A percentile compares a stretch with the other conserved stretches of the same genome.
Conservation (phyloP, 495 filamentous ascomycete species). For the Niebla homalea region DNA sequence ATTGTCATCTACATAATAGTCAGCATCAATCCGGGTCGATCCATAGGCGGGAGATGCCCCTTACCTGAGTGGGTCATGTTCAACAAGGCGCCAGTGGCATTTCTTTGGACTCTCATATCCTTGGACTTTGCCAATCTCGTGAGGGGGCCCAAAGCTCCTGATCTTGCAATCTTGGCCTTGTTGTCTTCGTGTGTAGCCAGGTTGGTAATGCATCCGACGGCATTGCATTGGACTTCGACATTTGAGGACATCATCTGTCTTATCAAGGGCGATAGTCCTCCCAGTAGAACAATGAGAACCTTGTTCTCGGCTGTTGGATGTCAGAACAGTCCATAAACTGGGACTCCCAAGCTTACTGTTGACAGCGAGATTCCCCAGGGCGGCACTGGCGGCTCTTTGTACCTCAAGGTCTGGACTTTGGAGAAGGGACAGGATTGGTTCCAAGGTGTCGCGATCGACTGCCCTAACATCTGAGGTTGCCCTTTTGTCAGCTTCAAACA, state of each 20-base stretch:
- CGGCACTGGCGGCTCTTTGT: conserved; percentile 90
- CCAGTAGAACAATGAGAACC: conserved; percentile 82
- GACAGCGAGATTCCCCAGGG: conserved; percentile 89
- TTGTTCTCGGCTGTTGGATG: conserved; percentile 78
- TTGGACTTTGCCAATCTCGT: conserved; percentile 91
- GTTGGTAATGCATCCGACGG: conserved; percentile 97
- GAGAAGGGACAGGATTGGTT: conserved; percentile 88
- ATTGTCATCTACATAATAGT: conserved; percentile 62
- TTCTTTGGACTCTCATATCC: conserved; percentile 96
- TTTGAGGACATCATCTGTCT: conserved; percentile 98
- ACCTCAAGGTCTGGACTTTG: conserved; percentile 95
- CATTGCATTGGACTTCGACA: conserved; percentile 98
- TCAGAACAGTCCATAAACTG: conserved; percentile 29
- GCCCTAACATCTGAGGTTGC: conserved; percentile 70
- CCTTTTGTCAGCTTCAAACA: not conserved
- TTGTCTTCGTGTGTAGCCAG: conserved; percentile 97
- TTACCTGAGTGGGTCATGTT: conserved; percentile 99
- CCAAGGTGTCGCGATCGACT: conserved; percentile 86
- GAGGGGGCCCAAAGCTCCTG: conserved; percentile 79
- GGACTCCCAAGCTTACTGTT: conserved; percentile 54
- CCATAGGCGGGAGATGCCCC: conserved; percentile 3
- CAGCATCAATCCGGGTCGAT: not conserved
- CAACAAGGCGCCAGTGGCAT: conserved; percentile 87
- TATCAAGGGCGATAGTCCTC: conserved; percentile 83
- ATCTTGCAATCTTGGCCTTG: conserved; percentile 95